Evolutionary conservation across 2,329 filamentous ascomycete species (phyloP).

Genomic region (Ophiocordyceps camponoti-floridani): DNA sequence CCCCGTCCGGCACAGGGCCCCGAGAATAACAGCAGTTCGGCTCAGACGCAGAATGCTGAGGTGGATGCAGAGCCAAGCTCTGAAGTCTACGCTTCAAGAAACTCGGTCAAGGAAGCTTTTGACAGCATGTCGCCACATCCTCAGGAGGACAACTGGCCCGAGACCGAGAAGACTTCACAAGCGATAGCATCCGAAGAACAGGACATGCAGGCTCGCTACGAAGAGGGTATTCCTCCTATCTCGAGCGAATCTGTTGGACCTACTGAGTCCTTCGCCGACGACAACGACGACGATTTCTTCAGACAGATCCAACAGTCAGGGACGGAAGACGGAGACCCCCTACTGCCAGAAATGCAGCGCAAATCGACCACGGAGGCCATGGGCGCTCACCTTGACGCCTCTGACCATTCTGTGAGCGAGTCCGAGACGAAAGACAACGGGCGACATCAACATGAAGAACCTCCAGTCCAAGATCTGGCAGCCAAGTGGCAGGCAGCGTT

Average conservation of each 20-base stretch:
- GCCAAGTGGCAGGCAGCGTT: constrained; percentile 75
- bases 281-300: constrained; percentile 44
- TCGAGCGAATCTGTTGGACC: constrained; percentile 9
- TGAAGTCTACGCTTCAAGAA: constrained; percentile 21
- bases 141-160: constrained; percentile 4
- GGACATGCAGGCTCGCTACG: constrained; percentile 40
- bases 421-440: constrained; percentile 9
- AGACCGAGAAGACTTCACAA: constrained; percentile 6
- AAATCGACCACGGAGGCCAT: constrained; percentile 56
- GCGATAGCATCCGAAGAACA: constrained; percentile 18
- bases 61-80: constrained; percentile 31
- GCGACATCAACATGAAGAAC: constrained; percentile 1
- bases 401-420: constrained; percentile 15
- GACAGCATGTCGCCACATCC: constrained; percentile 1
- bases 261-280: constrained; percentile 21
- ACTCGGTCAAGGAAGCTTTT: constrained; percentile 5
- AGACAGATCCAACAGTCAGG: constrained; percentile 23
- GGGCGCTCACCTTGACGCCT: constrained; percentile 20
- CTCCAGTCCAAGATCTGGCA: constrained; percentile 39
- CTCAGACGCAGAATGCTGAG: constrained; percentile 34
- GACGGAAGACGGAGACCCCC: constrained; percentile 3
- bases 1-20: constrained; percentile 25
- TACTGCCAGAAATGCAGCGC: constrained; percentile 29
- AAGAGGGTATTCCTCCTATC: constrained; percentile 52
- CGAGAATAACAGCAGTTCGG: constrained; percentile 17